Evolutionary conservation across 768 basidiomycete species (phyloP).

Genomic region (Mrakia gelida): DNA sequence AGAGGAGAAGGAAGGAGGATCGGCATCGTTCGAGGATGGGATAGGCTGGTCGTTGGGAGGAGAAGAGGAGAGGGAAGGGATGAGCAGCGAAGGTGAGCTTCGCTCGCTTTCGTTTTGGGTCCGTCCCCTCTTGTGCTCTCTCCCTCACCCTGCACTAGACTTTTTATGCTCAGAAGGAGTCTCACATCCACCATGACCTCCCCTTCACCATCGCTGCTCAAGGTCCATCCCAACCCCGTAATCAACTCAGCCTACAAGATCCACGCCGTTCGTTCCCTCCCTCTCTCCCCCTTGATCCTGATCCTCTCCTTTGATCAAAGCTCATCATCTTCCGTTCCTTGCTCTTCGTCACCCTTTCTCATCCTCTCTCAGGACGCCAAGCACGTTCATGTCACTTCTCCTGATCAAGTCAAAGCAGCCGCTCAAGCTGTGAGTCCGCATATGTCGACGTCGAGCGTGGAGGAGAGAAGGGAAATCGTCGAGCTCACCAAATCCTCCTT

Average conservation of each 20-base stretch:
- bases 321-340: background rate
- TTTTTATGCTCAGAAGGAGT: background rate
- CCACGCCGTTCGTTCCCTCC: background rate
- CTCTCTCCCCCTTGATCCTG: background rate
- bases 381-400: background rate
- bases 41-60: no score
- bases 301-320: background rate
- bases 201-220: background rate
- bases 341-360: background rate
- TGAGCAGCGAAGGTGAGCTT: no score
- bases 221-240: background rate
- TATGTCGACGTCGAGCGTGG: background rate
- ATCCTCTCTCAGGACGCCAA: background rate
- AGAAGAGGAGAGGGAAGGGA: no score
- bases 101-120: background rate
- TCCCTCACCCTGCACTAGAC: background rate
- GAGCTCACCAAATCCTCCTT: conserved; percentile 1
- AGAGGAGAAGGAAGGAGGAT: no score
- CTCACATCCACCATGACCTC: background rate
- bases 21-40: no score
- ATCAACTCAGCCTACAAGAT: background rate
- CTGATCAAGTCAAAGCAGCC: background rate
- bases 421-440: background rate
- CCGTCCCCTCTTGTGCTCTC: background rate
- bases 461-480: background rate